Base-by-base conservation (phyloP, 1,284 basidiomycete genomes). In the Rhodofomes roseus region DNA sequence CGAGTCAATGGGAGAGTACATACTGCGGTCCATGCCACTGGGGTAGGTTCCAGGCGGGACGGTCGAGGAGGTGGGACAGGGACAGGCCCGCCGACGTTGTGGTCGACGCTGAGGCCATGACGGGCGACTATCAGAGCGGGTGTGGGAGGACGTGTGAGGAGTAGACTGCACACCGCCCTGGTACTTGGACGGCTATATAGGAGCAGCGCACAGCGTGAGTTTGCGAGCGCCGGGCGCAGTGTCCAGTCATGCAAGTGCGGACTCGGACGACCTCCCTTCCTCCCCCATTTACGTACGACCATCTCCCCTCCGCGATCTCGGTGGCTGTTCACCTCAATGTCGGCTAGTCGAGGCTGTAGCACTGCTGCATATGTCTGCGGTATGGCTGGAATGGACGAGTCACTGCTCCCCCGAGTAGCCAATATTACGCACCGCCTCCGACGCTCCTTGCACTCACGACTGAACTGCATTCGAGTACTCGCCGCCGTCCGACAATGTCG, bases 31-130 rank as follows among this genome's bases (percentile, higher is more conserved):
- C 64, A 54, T 67, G 63, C 66, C 64, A 68, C 46, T 66, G 68
- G 4, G 71, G 71, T 4, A 72, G 62, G 55, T 68, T 63, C 71
- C 71, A 72, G n/a, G 64, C 46, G 29, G 60, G 60, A 11, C 66
- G 66, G 39, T 69, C 56, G n/a, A 72, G 62, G 18, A 72, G 55
- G 53, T 64, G 63, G 14, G 58, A 34, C 20, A 72, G 62, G 9
- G 68, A 67, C 41, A 72, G 41, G 34, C 62, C 60, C 16, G 57
- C 27, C 40, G 50, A 20, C 12, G 31, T 25, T n/a, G 48, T 25
- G 34, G 50, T 43, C 48, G 27, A 16, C 22, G 36, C n/a, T 22
- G 50, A 51, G 18, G 58, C 36, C 58, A 59, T 59, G 51, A 34
- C n/a, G 40, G 54, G 29, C 50, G 29, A 44, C 40, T 46, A 40